Evolutionary conservation across 2,329 filamentous ascomycete species (phyloP).

Genomic region (Curvularia lunata): DNA sequence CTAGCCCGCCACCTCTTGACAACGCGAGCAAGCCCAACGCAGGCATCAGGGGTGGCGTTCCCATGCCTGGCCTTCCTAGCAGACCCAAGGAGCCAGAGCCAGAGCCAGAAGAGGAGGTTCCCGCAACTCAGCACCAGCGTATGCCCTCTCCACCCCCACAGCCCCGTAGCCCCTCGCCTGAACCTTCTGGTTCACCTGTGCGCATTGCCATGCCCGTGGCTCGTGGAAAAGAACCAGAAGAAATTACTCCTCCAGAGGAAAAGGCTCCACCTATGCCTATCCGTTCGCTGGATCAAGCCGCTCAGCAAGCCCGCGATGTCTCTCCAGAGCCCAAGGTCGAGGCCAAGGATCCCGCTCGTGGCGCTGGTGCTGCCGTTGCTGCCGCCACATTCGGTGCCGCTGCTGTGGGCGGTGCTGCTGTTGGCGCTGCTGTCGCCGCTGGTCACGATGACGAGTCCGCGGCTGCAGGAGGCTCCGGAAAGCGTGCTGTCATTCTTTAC

Average conservation of each 20-base stretch:
- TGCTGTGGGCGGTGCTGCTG: conserved; percentile 53
- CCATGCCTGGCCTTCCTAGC: conserved; percentile 77
- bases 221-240: conserved; percentile 61
- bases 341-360: conserved; percentile 62
- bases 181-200: conserved; percentile 73
- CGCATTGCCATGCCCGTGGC: conserved; percentile 85
- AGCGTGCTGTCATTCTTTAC: conserved; percentile 82
- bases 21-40: conserved; percentile 71
- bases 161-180: conserved; percentile 55
- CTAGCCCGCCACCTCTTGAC: conserved; percentile 68
- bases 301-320: conserved; percentile 69
- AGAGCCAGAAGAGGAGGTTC: conserved; percentile 51
- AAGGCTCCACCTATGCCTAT: conserved; percentile 66
- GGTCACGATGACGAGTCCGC: conserved; percentile 42
- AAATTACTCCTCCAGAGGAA: conserved; percentile 60
- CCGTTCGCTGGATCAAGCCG: conserved; percentile 65
- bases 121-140: conserved; percentile 61
- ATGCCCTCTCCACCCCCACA: conserved; percentile 53
- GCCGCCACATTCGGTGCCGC: conserved; percentile 52
- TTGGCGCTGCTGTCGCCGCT: conserved; percentile 48
- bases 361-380: conserved; percentile 56
- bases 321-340: conserved; percentile 68
- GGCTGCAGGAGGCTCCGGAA: conserved; percentile 57
- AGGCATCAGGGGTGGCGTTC: conserved; percentile 68
- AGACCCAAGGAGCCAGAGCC: conserved; percentile 57